Evolutionary conservation across 2,329 filamentous ascomycete species (phyloP), one percentile per base, ranked within the genome.

Genomic region (Zopfia rhizophila): DNA sequence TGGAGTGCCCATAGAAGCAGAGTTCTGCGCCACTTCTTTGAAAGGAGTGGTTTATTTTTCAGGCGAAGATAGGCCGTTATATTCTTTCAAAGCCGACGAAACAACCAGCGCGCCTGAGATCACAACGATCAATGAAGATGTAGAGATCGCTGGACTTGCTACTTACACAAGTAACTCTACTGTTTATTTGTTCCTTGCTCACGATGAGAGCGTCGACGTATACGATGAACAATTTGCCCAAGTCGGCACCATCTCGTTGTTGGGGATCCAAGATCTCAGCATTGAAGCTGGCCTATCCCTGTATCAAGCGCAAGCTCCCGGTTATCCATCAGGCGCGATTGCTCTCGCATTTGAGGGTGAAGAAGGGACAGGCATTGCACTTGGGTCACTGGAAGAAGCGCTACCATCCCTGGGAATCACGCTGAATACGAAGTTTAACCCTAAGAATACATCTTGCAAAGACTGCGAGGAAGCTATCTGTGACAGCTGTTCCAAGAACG

Each of bases 71-170:
- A 51, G 41, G 16, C 49, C 58, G 2, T n/a, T 68, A 23, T 68
- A 66, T 35, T 60, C 63, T 14, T 68, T 68, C 45, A 51, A 62
- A n/a, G 65, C 62, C 13, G 28, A 55, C 1, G 65, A 68, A 25
- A 48, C 54, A 5, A 58, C 44, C 1, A 21, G 10, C 3, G 48
- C 60, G 8, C 62, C 63, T 0, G 45, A 47, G 3, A 48, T 68
- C 11, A 43, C 45, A 12, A 63, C 48, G 14, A 40, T 57, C 0
- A 36, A 31, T 4, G 35, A 58, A 2, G 38, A 64, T 3, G 42
- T 65, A 3, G 46, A 62, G 12, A 53, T 60, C 3, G 38, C 55
- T 16, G 62, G 61, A 5, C 50, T 68, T 4, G 59, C 58, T 13
- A 40, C 54, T 1, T 66, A 68, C 36, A 39, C 55, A 18, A 43